Percentiles rank a stretch among this genome's conserved stretches.
Conservation (phyloP, 2,329 filamentous ascomycete species). For the Hypomyces rosellus region DNA sequence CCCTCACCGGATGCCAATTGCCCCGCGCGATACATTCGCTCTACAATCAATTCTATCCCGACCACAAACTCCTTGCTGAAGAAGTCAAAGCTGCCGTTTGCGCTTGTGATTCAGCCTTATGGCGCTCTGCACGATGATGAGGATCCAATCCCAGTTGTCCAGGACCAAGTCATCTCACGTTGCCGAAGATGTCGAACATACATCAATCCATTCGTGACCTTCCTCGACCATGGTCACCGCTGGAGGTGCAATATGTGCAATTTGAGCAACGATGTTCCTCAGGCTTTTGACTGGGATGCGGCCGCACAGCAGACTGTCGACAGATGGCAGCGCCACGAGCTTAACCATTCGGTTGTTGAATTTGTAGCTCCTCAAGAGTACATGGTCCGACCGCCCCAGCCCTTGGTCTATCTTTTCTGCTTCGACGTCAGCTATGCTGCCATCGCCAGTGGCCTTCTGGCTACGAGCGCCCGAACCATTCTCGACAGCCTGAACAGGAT, state of each 20-base stretch:
- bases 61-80: conserved; percentile 90
- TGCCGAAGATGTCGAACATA: conserved; percentile 94
- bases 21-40: conserved; percentile 87
- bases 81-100: conserved; percentile 93
- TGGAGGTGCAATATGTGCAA: conserved; percentile 99
- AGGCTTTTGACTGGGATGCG: conserved; percentile 97
- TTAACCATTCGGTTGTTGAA: conserved; percentile 95
- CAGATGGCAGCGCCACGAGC: conserved; percentile 82
- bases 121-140: conserved; percentile 87
- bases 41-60: conserved; percentile 88
- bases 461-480: conserved; percentile 88
- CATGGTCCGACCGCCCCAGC: conserved; percentile 96
- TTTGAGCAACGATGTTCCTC: conserved; percentile 96
- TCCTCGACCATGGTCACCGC: conserved; percentile 92
- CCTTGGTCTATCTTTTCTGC: conserved; percentile 89
- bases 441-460: conserved; percentile 83
- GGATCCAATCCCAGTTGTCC: conserved; percentile 82
- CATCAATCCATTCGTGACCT: conserved; percentile 95
- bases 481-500: conserved; percentile 92
- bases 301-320: conserved; percentile 86
- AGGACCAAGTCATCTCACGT: conserved; percentile 94
- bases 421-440: conserved; percentile 91
- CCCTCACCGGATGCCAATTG: conserved; percentile 89
- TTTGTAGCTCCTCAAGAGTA: conserved; percentile 98
- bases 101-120: conserved; percentile 93